phyloP scores from a whole-genome alignment of 169 alveolate genomes.

The Plasmodium vivax region DNA sequence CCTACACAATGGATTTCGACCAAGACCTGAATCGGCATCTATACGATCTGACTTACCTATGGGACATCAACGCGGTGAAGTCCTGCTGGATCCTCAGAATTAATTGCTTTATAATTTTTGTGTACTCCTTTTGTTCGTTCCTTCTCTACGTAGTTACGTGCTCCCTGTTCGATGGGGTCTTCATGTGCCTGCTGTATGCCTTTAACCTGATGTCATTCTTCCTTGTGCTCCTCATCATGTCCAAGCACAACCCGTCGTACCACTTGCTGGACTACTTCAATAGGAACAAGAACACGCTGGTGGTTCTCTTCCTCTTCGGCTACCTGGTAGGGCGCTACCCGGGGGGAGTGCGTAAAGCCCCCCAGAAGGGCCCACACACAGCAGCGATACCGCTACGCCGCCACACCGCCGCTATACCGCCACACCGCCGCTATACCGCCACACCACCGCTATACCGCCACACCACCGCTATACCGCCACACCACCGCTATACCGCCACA shows the following conservation, averaged over 20 bases:
- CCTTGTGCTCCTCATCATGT: slow-evolving; percentile 7
- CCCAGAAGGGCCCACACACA: no score
- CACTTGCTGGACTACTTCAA: slow-evolving; percentile 20
- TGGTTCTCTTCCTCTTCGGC: slow-evolving; percentile 19
- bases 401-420: not conserved
- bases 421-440: no score
- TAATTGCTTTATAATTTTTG: slow-evolving; percentile 8
- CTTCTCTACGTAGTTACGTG: not conserved
- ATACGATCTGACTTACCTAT: slow-evolving; percentile 20
- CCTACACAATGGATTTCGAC: slow-evolving; percentile 31
- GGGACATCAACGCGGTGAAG: not conserved
- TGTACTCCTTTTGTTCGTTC: slow-evolving; percentile 1
- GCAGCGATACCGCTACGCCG: no score
- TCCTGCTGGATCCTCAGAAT: slow-evolving; percentile 24
- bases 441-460: no score
- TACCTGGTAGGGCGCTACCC: not conserved
- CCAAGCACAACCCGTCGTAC: slow-evolving; percentile 21
- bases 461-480: no score
- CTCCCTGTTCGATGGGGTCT: slow-evolving; percentile 40
- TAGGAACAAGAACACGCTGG: slow-evolving; percentile 7
- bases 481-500: no score
- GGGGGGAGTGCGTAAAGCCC: no score
- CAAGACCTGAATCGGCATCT: slow-evolving; percentile 2
- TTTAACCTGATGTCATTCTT: slow-evolving; percentile 16
- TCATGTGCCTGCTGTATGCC: slow-evolving; percentile 16